Evolutionary conservation across 495 filamentous ascomycete genomes (phyloP).

Genomic region (Massariosphaeria phaeospora): DNA sequence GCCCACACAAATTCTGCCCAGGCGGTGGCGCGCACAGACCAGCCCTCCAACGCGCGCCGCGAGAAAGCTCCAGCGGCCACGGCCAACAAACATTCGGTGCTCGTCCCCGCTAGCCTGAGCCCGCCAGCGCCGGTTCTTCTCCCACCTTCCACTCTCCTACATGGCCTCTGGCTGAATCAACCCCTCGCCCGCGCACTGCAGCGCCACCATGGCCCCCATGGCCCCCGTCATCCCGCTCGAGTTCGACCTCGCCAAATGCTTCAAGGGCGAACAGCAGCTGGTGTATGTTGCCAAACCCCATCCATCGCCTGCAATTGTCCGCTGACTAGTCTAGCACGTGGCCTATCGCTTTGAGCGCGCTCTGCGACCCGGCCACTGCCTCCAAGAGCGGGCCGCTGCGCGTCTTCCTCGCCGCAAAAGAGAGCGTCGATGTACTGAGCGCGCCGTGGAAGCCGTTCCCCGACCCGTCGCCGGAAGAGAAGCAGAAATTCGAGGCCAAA

Average conservation of each 20-base stretch:
- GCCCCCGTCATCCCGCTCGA: not conserved
- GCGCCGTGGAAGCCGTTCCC: conserved; percentile 60
- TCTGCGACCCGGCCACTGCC: conserved; percentile 51
- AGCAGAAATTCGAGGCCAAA: conserved; percentile 73
- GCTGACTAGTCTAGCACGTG: conserved; percentile 58
- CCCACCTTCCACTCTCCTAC: not conserved
- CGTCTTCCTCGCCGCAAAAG: conserved; percentile 61
- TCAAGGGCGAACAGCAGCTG: conserved; percentile 28
- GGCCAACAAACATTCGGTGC: not conserved
- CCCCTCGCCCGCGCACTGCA: conserved; percentile 17
- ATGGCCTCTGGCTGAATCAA: conserved; percentile 16
- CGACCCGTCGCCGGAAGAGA: conserved; percentile 54
- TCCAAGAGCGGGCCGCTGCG: conserved; percentile 43
- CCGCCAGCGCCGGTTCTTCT: not conserved
- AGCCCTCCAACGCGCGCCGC: too few species aligned
- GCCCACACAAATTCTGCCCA: too few species aligned
- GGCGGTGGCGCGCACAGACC: too few species aligned
- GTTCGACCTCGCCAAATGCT: conserved; percentile 24
- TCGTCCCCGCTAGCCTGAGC: not conserved
- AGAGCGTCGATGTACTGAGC: conserved; percentile 61
- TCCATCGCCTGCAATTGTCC: not conserved
- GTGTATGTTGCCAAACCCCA: conserved; percentile 14
- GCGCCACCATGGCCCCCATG: conserved; percentile 31
- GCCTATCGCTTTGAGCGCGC: conserved; percentile 63
- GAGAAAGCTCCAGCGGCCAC: too few species aligned